Evolutionary conservation across 768 basidiomycete species (phyloP).

Genomic region (Fibroporia radiculosa): DNA sequence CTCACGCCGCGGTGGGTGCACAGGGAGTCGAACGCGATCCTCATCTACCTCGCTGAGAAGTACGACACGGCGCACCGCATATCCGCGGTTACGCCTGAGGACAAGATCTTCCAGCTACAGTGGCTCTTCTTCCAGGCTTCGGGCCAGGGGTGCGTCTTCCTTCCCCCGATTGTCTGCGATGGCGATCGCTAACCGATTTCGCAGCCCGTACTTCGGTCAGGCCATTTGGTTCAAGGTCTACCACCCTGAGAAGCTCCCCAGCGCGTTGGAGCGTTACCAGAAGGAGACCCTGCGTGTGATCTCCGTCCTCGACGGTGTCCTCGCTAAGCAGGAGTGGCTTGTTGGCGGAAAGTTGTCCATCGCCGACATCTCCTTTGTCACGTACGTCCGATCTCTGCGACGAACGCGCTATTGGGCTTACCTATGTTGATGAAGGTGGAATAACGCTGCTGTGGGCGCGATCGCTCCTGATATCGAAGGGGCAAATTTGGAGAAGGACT

Average conservation of each 20-base stretch:
- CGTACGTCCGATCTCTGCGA: slow-evolving; percentile 4
- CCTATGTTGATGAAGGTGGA: slow-evolving; percentile 11
- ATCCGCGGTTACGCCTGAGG: slow-evolving; percentile 9
- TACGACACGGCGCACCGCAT: slow-evolving; percentile 37
- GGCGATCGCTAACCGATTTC: not conserved
- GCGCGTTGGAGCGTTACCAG: slow-evolving; percentile 23
- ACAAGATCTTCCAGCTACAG: slow-evolving; percentile 21
- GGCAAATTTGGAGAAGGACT: slow-evolving; percentile 15
- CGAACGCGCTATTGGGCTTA: not conserved
- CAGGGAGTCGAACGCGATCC: slow-evolving; percentile 32
- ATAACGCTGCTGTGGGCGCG: slow-evolving; percentile 8
- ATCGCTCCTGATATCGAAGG: slow-evolving; percentile 5
- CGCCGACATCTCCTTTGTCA: slow-evolving; percentile 20
- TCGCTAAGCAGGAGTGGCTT: slow-evolving; percentile 22
- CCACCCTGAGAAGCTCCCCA: slow-evolving; percentile 23
- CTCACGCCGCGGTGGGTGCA: not conserved
- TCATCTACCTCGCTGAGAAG: slow-evolving; percentile 35
- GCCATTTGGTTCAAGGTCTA: slow-evolving; percentile 18
- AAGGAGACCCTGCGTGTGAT: slow-evolving; percentile 21
- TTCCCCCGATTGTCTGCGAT: not conserved
- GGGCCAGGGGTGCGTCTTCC: slow-evolving; percentile 18
- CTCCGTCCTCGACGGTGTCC: slow-evolving; percentile 21
- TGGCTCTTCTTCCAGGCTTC: slow-evolving; percentile 39
- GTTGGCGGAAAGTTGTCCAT: slow-evolving; percentile 20
- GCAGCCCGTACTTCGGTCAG: slow-evolving; percentile 22